These are phyloP conservation scores for Rhizophlyctis rosea DNA, from an alignment of 192 early-diverging fungal genomes.

Conservation along the genomic window DNA sequence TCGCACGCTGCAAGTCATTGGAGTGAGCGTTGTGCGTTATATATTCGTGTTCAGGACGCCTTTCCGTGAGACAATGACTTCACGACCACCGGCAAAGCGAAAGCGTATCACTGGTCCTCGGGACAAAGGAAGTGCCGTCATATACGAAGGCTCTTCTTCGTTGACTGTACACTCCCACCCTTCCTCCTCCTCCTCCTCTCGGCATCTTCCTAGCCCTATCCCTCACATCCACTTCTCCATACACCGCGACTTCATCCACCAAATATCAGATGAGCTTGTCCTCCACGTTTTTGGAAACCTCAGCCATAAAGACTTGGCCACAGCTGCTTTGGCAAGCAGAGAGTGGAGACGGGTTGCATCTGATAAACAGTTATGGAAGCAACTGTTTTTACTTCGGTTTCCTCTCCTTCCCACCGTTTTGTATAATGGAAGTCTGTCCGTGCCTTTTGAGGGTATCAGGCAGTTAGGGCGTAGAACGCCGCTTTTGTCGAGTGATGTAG, in stretches of 20 bases:
- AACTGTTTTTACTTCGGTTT: conserved; percentile 40
- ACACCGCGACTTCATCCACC: not conserved
- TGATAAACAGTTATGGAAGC: conserved; percentile 52
- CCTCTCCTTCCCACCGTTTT: conserved; percentile 15
- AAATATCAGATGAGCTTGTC: conserved; percentile 46
- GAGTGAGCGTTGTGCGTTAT: too few species aligned
- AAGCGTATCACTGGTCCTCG: too few species aligned
- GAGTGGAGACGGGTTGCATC: conserved; percentile 41
- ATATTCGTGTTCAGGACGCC: too few species aligned
- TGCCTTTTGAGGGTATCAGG: not conserved
- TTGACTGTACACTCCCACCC: not conserved
- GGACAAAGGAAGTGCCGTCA: too few species aligned
- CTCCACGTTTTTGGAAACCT: conserved; percentile 43
- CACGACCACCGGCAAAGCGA: too few species aligned
- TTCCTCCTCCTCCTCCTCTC: not conserved
- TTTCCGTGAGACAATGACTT: too few species aligned
- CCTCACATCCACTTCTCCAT: not conserved
- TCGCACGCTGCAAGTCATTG: too few species aligned
- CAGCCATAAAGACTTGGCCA: conserved; percentile 34
- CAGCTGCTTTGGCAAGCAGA: conserved; percentile 29
- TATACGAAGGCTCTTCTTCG: too few species aligned
- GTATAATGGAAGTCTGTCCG: not conserved
- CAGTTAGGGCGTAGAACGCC: not conserved
- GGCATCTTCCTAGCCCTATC: not conserved
- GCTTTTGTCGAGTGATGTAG: not conserved